Evolutionary conservation across 768 basidiomycete genomes (phyloP).

Genomic region (Pleurotus eryngii): DNA sequence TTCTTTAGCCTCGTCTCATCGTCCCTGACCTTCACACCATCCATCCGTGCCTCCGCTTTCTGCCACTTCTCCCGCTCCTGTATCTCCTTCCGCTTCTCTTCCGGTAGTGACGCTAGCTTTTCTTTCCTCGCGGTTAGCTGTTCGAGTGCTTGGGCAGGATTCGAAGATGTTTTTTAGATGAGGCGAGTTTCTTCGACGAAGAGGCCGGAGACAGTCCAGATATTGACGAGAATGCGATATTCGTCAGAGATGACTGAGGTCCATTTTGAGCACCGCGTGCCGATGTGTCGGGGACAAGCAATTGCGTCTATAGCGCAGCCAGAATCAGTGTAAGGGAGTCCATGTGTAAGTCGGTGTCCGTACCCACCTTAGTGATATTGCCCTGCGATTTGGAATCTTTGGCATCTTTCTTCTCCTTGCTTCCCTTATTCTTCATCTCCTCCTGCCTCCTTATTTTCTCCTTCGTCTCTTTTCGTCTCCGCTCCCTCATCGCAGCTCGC

Average conservation of each 20-base stretch:
- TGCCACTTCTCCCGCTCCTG: slow-evolving; percentile 87
- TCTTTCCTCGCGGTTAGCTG: slow-evolving; percentile 77
- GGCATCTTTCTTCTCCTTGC: slow-evolving; percentile 46
- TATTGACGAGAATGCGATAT: slow-evolving; percentile 65
- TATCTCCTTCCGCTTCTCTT: slow-evolving; percentile 76
- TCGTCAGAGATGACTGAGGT: slow-evolving; percentile 45
- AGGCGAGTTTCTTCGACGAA: slow-evolving; percentile 45
- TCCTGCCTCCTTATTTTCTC: slow-evolving; percentile 74
- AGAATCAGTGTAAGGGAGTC: background rate
- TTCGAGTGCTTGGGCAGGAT: slow-evolving; percentile 82
- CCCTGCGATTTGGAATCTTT: slow-evolving; percentile 35
- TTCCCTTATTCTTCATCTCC: slow-evolving; percentile 51
- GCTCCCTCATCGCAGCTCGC: slow-evolving; percentile 80
- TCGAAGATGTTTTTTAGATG: slow-evolving; percentile 67
- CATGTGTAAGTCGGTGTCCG: background rate
- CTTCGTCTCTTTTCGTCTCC: slow-evolving; percentile 78
- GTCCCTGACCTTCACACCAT: slow-evolving; percentile 89
- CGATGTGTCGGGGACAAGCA: slow-evolving; percentile 62
- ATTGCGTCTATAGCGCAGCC: slow-evolving; percentile 47
- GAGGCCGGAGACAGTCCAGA: slow-evolving; percentile 48
- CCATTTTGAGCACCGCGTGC: slow-evolving; percentile 23
- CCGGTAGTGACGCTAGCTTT: slow-evolving; percentile 71
- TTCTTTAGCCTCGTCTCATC: slow-evolving; percentile 86
- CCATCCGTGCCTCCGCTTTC: slow-evolving; percentile 83
- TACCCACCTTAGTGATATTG: slow-evolving; percentile 51